phyloP scores from a whole-genome alignment of 2,329 filamentous ascomycete species.

The Cladorrhinum sp. region DNA sequence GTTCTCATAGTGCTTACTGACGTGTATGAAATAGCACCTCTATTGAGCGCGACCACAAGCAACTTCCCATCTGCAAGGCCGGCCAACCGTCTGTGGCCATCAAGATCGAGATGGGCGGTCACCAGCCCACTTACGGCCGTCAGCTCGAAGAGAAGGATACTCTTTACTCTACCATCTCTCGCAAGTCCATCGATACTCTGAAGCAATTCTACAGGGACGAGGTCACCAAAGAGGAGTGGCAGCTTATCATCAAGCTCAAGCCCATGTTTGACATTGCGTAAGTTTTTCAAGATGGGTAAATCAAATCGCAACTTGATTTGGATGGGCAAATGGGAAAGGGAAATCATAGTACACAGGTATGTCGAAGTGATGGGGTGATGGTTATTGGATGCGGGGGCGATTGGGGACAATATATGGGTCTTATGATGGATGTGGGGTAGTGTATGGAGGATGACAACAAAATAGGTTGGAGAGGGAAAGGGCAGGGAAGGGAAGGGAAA shows the following conservation, averaged over 20 bases:
- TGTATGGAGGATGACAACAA: not conserved
- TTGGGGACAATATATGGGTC: not conserved
- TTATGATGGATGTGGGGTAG: no score
- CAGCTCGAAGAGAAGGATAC: constrained; percentile 89
- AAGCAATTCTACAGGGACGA: constrained; percentile 94
- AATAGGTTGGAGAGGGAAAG: not conserved
- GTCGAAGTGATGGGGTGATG: no score
- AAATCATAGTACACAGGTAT: no score
- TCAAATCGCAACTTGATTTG: no score
- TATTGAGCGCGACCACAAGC: constrained; percentile 97
- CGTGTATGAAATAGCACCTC: constrained; percentile 62
- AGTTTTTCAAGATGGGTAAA: no score
- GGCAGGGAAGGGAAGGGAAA: not conserved
- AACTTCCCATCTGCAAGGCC: constrained; percentile 87
- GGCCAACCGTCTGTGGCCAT: constrained; percentile 95
- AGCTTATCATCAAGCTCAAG: constrained; percentile 92
- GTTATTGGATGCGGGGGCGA: not conserved
- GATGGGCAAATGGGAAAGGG: no score
- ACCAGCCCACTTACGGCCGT: constrained; percentile 91
- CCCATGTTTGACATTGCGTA: constrained; percentile 83
- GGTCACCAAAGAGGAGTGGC: constrained; percentile 90
- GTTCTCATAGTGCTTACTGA: constrained; percentile 21
- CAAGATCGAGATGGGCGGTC: constrained; percentile 91
- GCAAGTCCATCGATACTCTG: constrained; percentile 85
- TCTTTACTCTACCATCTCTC: constrained; percentile 83